Evolutionary conservation across 768 basidiomycete species (phyloP).

Genomic region (Calocybe indica): DNA sequence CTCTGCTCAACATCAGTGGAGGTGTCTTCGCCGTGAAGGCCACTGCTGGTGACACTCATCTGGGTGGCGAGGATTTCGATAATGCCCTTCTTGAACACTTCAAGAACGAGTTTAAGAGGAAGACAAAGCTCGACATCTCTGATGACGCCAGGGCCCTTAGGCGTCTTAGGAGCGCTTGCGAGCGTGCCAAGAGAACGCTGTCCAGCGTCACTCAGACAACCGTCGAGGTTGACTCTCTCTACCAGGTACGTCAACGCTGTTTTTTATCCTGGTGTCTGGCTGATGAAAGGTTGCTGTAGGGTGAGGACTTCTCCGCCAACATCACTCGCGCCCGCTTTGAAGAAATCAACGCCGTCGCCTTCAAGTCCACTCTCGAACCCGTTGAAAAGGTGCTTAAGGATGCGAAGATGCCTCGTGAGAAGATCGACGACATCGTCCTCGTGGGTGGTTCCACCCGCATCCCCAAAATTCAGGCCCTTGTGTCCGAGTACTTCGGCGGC

Average conservation of each 20-base stretch:
- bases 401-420: conserved; percentile 94
- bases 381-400: conserved; percentile 99
- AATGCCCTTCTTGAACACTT: conserved; percentile 97
- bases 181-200: conserved; percentile 98
- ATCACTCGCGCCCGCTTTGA: conserved; percentile 99
- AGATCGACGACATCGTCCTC: conserved; percentile 98
- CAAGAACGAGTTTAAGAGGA: conserved; percentile 99
- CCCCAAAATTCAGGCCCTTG: conserved; percentile 96
- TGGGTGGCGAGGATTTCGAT: conserved; percentile 99
- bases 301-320: conserved; percentile 97
- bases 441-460: conserved; percentile 99
- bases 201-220: conserved; percentile 99
- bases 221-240: conserved; percentile 98
- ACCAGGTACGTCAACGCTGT: conserved; percentile 52
- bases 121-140: conserved; percentile 95
- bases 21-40: conserved; percentile 99
- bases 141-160: conserved; percentile 96
- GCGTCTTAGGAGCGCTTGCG: conserved; percentile 94
- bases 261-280: background rate
- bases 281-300: conserved; percentile 35
- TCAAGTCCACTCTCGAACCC: conserved; percentile 97
- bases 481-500: conserved; percentile 97
- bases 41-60: conserved; percentile 97
- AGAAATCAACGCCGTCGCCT: conserved; percentile 92
- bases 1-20: conserved; percentile 93